Conservation (phyloP, 2,329 filamentous ascomycete species). For the Fusarium musae region DNA sequence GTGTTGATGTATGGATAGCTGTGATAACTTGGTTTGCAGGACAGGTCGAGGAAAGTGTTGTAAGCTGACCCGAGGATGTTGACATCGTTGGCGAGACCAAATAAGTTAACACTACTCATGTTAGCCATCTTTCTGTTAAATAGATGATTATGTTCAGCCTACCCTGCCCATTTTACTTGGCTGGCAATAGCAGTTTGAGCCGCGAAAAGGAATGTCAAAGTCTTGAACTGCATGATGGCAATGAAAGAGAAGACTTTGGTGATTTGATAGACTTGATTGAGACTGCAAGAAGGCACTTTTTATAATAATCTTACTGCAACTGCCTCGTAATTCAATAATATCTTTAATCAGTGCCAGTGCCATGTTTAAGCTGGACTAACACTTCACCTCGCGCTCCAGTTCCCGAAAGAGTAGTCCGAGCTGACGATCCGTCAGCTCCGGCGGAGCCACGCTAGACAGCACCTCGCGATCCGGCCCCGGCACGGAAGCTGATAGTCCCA, state of each 20-base stretch:
- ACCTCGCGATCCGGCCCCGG: background rate
- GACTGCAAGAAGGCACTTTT: background rate
- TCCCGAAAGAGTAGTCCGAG: background rate
- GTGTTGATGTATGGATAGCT: background rate
- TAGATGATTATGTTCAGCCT: background rate
- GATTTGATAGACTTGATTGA: too few relatives aligned
- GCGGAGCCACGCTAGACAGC: background rate
- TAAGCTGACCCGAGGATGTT: constrained; percentile 3
- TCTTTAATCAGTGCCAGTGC: background rate
- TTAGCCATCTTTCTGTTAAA: too few relatives aligned
- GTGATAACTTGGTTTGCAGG: background rate
- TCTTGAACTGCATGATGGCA: background rate
- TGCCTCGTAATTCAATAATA: background rate
- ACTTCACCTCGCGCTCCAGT: background rate
- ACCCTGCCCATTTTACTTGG: background rate
- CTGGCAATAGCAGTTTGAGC: background rate
- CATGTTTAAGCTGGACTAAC: background rate
- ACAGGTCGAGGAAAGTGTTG: background rate
- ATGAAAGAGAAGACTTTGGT: too few relatives aligned
- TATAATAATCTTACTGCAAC: background rate
- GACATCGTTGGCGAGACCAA: constrained; percentile 1
- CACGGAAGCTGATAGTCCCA: background rate
- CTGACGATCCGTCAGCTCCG: background rate
- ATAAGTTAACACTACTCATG: background rate
- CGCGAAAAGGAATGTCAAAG: background rate